Percentiles rank a stretch among this genome's conserved stretches.
phyloP scores from a whole-genome alignment of 768 basidiomycete genomes.

The Cystofilobasidium capitatum region DNA sequence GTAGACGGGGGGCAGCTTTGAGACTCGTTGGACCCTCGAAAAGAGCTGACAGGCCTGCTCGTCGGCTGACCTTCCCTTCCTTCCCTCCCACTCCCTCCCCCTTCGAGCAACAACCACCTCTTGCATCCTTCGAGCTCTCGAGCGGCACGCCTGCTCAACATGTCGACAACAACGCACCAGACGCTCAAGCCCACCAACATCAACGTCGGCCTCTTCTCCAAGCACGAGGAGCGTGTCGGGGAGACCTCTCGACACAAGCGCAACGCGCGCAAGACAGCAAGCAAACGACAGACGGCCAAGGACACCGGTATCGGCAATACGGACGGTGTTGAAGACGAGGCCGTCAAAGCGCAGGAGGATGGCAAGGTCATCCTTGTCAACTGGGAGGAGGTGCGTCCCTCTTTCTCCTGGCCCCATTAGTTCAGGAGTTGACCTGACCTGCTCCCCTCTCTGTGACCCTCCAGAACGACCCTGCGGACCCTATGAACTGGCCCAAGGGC shows the following conservation, averaged over 20 bases:
- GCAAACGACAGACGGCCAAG: not conserved
- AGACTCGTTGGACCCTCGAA: too few species aligned
- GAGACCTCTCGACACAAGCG: not conserved
- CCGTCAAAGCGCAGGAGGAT: not conserved
- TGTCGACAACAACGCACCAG: not conserved
- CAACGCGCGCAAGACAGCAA: not conserved
- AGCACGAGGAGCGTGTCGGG: constrained; percentile 1
- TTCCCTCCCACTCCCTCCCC: too few species aligned
- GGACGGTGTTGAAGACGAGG: constrained; percentile 7
- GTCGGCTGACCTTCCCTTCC: too few species aligned
- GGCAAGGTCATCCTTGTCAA: constrained; percentile 25
- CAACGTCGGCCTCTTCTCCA: not conserved
- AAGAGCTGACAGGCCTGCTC: too few species aligned
- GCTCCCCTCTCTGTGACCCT: not conserved
- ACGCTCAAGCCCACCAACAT: constrained; percentile 4
- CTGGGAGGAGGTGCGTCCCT: constrained; percentile 21
- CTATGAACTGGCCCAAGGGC: constrained; percentile 17
- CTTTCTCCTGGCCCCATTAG: not conserved
- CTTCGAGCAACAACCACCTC: not conserved
- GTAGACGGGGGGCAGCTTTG: too few species aligned
- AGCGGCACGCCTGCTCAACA: not conserved
- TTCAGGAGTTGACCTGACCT: not conserved
- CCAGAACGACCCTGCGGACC: constrained; percentile 20
- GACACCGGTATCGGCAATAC: not conserved
- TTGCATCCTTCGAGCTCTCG: not conserved